Conservation (phyloP, 331 rosid species). For the Malus hybrid region DNA sequence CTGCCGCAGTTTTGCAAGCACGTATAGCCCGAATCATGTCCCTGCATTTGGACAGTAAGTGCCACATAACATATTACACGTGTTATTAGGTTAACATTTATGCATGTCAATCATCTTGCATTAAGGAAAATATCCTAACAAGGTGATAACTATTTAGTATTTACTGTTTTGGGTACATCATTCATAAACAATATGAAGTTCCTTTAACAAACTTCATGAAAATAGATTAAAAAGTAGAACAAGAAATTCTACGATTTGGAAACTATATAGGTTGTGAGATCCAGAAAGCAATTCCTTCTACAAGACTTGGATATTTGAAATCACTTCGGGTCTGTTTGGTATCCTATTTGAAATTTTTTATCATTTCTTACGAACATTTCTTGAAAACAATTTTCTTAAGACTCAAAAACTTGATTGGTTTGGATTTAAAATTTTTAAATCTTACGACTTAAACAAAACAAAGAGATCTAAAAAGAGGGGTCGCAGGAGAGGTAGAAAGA, state of each 20-base stretch:
- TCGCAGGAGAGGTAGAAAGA: no score
- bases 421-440: no score
- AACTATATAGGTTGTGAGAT: neutral
- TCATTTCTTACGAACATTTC: no score
- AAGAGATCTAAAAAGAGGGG: no score
- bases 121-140: neutral
- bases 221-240: neutral
- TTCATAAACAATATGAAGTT: neutral
- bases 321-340: neutral
- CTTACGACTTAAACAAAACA: no score
- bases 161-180: neutral
- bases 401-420: no score
- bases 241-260: neutral
- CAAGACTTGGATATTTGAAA: neutral
- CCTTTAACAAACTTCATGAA: neutral
- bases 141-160: neutral
- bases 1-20: conserved; percentile 99
- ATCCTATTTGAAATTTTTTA: no score
- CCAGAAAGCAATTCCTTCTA: neutral
- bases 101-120: neutral
- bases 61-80: neutral
- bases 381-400: no score
- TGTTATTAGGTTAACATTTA: neutral
- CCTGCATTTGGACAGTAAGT: conserved; percentile 36
- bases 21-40: conserved; percentile 99